A percentile compares a stretch with the other conserved stretches of the same genome.
Evolutionary conservation across 1,284 basidiomycete species (phyloP).

Genomic region (Malassezia pachydermatis): DNA sequence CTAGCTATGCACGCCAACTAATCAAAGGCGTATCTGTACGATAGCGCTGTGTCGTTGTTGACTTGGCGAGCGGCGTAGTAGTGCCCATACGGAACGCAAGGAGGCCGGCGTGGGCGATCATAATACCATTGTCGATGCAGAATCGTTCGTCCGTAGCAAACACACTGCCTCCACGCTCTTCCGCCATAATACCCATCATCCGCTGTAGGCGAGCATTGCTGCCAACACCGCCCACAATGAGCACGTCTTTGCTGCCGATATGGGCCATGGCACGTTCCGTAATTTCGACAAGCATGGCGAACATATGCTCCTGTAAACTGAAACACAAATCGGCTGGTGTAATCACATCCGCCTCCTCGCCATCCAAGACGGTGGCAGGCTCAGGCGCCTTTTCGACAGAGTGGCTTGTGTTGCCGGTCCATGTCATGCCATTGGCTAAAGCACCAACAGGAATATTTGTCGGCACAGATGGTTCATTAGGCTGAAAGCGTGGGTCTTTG

Average conservation of each 20-base stretch:
- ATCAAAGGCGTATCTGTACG: conserved; percentile 42
- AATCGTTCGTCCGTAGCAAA: conserved; percentile 96
- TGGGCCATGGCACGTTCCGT: conserved; percentile 99
- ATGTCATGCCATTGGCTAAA: conserved; percentile 35
- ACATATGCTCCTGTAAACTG: conserved; percentile 91
- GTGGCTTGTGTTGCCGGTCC: conserved; percentile 20
- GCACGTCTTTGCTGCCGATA: conserved; percentile 85
- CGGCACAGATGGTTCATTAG: conserved; percentile 8
- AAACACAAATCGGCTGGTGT: conserved; percentile 92
- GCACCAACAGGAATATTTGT: conserved; percentile 24
- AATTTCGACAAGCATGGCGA: conserved; percentile 97
- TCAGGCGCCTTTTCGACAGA: neutral
- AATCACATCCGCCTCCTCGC: conserved; percentile 51
- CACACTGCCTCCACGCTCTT: conserved; percentile 74
- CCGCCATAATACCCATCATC: conserved; percentile 98
- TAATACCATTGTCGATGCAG: conserved; percentile 98
- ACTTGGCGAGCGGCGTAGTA: conserved; percentile 35
- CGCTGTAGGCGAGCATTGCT: conserved; percentile 77
- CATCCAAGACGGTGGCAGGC: conserved; percentile 13
- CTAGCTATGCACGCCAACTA: conserved; percentile 2
- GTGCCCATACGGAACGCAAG: conserved; percentile 80
- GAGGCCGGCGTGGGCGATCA: conserved; percentile 97
- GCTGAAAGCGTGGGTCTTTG: conserved; percentile 33
- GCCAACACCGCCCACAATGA: conserved; percentile 96
- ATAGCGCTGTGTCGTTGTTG: conserved; percentile 43